A percentile compares a stretch with the other conserved stretches of the same genome.
phyloP scores from a whole-genome alignment of 257 asterid genomes.

The Gardenia jasminoides region DNA sequence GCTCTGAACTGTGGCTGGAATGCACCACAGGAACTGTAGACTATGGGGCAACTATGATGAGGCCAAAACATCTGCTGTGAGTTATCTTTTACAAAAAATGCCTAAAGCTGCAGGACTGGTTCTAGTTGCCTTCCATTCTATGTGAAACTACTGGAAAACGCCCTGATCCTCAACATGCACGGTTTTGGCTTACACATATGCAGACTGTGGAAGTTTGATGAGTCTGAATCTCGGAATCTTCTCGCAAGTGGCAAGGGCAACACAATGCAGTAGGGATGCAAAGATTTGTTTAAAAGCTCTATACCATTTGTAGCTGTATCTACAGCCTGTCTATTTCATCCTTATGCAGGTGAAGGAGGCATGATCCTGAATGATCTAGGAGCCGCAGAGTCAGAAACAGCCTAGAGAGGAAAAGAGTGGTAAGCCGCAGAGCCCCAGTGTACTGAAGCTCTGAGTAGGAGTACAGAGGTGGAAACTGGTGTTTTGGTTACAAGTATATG shows the following conservation, averaged over 20 bases:
- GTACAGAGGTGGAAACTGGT: constrained; percentile 51
- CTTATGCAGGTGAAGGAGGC: constrained; percentile 74
- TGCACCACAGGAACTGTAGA: constrained; percentile 93
- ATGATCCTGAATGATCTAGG: constrained; percentile 71
- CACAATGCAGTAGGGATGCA: constrained; percentile 63
- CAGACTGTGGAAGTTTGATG: constrained; percentile 94
- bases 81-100: constrained; percentile 13
- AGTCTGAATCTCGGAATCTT: constrained; percentile 88
- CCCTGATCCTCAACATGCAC: too few species aligned
- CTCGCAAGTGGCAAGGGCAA: too few species aligned
- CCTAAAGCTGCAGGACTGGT: neutral
- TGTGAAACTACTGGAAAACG: neutral
- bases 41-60: constrained; percentile 79
- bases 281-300: neutral
- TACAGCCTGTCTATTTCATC: neutral
- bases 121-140: neutral
- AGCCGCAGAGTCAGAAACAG: too few species aligned
- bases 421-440: constrained; percentile 73
- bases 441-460: constrained; percentile 83
- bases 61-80: constrained; percentile 94
- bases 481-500: neutral
- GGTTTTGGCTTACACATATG: too few species aligned
- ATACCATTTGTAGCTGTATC: neutral
- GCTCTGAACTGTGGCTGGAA: too few species aligned
- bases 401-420: constrained; percentile 71